Conservation (phyloP, 306 rosid species). For the Pterocarpus santalinus region DNA sequence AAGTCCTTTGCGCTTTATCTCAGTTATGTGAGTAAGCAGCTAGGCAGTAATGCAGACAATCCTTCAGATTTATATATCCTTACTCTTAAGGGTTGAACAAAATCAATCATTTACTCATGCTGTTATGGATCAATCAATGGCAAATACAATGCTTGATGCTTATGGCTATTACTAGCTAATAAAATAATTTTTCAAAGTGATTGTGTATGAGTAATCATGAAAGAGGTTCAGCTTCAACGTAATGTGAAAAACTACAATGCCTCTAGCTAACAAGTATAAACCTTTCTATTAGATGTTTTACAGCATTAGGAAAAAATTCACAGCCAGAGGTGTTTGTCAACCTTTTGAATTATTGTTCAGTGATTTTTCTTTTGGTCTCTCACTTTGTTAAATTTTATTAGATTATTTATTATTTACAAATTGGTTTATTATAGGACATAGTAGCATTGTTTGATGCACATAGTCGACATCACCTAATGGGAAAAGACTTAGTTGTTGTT, state of each 20-base stretch:
- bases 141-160: neutral
- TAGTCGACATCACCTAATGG: neutral
- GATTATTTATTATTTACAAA: constrained; percentile 3
- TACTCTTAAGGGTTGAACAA: constrained; percentile 3
- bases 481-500: neutral
- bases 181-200: neutral
- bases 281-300: constrained; percentile 4
- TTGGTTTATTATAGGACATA: neutral
- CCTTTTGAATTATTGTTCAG: constrained; percentile 1
- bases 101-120: neutral
- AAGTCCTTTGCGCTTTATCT: too few relatives aligned
- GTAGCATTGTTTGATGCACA: neutral
- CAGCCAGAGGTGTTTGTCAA: constrained; percentile 3
- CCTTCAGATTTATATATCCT: neutral
- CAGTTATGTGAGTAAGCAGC: too few relatives aligned
- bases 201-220: constrained; percentile 4
- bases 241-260: constrained; percentile 19
- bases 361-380: constrained; percentile 15
- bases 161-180: constrained; percentile 17
- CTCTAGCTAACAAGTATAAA: constrained; percentile 29
- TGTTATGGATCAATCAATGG: constrained; percentile 12
- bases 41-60: too few relatives aligned
- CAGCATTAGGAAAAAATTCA: neutral
- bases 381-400: neutral
- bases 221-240: constrained; percentile 23